phyloP scores from a whole-genome alignment of 2,329 filamentous ascomycete species.

The Torrubiellomyces zombiae region DNA sequence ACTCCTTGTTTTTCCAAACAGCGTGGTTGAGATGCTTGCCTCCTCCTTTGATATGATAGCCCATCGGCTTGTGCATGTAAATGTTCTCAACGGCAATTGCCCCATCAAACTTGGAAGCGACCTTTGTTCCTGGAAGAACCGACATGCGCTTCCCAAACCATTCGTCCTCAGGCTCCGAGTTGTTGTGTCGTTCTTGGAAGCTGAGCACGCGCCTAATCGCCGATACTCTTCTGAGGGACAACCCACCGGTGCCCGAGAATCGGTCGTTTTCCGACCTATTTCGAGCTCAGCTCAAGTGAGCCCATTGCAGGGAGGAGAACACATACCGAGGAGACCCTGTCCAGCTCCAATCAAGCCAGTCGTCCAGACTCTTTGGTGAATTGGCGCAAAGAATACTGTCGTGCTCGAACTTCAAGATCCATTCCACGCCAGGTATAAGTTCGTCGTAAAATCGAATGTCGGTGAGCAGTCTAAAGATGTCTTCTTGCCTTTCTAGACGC shows the following conservation, averaged over 20 bases:
- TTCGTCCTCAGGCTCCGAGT: slow-evolving; percentile 34
- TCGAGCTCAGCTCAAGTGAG: no score
- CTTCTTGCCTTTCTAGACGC: slow-evolving; percentile 28
- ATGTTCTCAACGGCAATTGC: slow-evolving; percentile 32
- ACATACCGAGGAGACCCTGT: slow-evolving; percentile 31
- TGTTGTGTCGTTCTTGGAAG: slow-evolving; percentile 32
- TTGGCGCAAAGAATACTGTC: slow-evolving; percentile 40
- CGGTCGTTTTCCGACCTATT: slow-evolving; percentile 22
- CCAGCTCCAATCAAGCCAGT: slow-evolving; percentile 38
- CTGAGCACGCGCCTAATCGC: slow-evolving; percentile 29
- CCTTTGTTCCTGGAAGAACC: slow-evolving; percentile 28
- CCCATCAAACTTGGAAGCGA: slow-evolving; percentile 23
- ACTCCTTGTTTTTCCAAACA: slow-evolving; percentile 28
- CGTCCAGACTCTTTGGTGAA: slow-evolving; percentile 30
- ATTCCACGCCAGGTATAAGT: slow-evolving; percentile 31
- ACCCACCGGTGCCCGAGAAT: slow-evolving; percentile 35
- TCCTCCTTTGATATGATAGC: slow-evolving; percentile 32
- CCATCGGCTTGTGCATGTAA: slow-evolving; percentile 33
- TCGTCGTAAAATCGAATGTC: slow-evolving; percentile 35
- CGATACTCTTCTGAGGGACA: slow-evolving; percentile 35
- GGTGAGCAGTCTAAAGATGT: slow-evolving; percentile 30
- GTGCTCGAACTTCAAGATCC: slow-evolving; percentile 36
- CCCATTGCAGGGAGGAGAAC: background rate
- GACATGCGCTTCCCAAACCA: slow-evolving; percentile 36
- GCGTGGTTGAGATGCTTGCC: slow-evolving; percentile 22